A percentile compares a stretch with the other conserved stretches of the same genome.
These are phyloP conservation scores for Candida takata DNA, from an alignment of 805 yeast species.

Conservation along the genomic window DNA sequence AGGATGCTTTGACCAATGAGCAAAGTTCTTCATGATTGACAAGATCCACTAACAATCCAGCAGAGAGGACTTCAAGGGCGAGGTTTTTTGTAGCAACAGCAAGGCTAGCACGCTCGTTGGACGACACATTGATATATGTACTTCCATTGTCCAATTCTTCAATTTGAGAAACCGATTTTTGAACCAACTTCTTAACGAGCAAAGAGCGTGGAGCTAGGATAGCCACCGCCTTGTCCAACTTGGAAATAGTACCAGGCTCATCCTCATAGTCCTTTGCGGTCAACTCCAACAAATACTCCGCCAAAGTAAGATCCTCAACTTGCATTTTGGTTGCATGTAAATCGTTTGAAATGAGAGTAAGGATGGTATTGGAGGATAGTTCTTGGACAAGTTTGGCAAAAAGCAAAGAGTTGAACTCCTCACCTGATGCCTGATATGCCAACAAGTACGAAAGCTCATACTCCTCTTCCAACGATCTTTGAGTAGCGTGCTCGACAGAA, in stretches of 20 bases:
- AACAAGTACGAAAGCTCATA: conserved; percentile 26
- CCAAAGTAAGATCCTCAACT: neutral
- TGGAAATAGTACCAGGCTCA: conserved; percentile 18
- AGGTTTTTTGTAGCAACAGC: conserved; percentile 49
- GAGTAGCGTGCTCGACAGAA: conserved; percentile 22
- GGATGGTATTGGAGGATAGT: conserved; percentile 13
- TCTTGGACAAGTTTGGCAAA: conserved; percentile 24
- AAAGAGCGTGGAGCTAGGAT: conserved; percentile 11
- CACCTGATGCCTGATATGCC: conserved; percentile 30
- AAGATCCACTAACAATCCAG: conserved; percentile 43
- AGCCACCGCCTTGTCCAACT: conserved; percentile 15
- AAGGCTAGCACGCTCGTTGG: conserved; percentile 38
- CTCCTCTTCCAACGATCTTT: conserved; percentile 27
- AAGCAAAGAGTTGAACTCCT: conserved; percentile 27
- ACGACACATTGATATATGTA: conserved; percentile 46
- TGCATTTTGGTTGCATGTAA: neutral
- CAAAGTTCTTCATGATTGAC: conserved; percentile 38
- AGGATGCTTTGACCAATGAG: conserved; percentile 40
- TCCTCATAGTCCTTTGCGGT: conserved; percentile 19
- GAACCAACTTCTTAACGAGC: conserved; percentile 12
- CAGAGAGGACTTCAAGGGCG: conserved; percentile 54
- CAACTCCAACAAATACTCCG: conserved; percentile 7
- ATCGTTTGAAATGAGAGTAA: conserved; percentile 4
- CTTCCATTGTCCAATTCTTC: conserved; percentile 47
- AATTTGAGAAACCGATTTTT: conserved; percentile 19